Evolutionary conservation across 2,329 filamentous ascomycete species (phyloP).

Genomic region (Colletotrichum scovillei): DNA sequence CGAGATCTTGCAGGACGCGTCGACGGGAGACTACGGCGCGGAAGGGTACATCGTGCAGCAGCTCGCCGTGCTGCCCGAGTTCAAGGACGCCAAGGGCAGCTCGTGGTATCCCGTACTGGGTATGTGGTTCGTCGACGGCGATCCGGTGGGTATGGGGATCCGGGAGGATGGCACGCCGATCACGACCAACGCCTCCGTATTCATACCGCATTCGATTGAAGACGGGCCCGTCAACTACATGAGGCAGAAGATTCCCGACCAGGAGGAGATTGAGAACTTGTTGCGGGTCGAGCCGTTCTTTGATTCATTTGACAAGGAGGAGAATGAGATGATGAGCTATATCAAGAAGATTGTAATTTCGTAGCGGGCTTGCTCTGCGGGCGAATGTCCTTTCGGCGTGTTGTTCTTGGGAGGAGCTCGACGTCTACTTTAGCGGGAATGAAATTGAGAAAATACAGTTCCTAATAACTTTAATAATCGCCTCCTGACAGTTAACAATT

Average conservation of each 20-base stretch:
- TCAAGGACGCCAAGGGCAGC: not conserved
- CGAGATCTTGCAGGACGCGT: not conserved
- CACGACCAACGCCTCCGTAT: conserved; percentile 8
- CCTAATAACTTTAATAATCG: not conserved
- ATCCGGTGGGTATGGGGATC: not conserved
- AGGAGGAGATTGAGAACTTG: not conserved
- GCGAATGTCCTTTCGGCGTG: not conserved
- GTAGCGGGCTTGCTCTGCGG: not conserved
- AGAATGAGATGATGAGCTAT: conserved; percentile 1
- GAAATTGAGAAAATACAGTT: not conserved
- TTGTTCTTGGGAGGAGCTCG: not conserved
- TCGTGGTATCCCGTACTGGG: conserved; percentile 6
- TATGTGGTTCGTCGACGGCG: conserved; percentile 12
- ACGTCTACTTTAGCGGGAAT: not conserved
- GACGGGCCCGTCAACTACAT: not conserved
- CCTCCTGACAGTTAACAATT: too few species aligned
- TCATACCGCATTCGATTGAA: conserved; percentile 11
- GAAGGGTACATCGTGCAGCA: conserved; percentile 5
- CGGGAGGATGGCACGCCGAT: not conserved
- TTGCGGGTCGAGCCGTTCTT: not conserved
- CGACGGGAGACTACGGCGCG: not conserved
- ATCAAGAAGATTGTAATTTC: conserved; percentile 11
- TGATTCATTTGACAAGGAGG: not conserved
- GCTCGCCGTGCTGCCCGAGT: conserved; percentile 4
- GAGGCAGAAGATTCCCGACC: not conserved